Evolutionary conservation across 2,329 filamentous ascomycete genomes (phyloP).

Genomic region (Lachnellula suecica): DNA sequence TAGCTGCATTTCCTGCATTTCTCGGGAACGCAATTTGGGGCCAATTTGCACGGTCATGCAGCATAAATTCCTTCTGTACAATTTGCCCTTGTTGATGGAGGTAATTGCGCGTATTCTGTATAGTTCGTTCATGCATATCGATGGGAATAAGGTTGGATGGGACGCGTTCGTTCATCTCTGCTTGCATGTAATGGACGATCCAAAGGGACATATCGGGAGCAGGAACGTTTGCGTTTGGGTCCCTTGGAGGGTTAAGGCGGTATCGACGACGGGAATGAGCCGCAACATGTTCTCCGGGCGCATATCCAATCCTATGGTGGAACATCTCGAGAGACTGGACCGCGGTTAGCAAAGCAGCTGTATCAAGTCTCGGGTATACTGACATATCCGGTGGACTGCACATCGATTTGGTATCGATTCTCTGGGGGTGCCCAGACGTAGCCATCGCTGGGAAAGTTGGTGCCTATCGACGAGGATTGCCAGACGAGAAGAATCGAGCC

Average conservation of each 20-base stretch:
- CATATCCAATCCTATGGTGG: slow-evolving; percentile 78
- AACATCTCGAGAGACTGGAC: slow-evolving; percentile 85
- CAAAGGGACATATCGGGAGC: slow-evolving; percentile 80
- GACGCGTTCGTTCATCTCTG: slow-evolving; percentile 72
- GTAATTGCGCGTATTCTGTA: slow-evolving; percentile 61
- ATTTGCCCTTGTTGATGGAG: slow-evolving; percentile 78
- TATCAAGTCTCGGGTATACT: slow-evolving; percentile 22
- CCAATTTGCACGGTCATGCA: slow-evolving; percentile 87
- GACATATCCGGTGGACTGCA: slow-evolving; percentile 68
- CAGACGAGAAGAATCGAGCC: slow-evolving; percentile 83
- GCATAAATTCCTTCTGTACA: slow-evolving; percentile 89
- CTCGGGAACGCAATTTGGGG: slow-evolving; percentile 74
- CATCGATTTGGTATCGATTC: slow-evolving; percentile 71
- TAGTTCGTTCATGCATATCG: slow-evolving; percentile 57
- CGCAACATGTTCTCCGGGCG: slow-evolving; percentile 71
- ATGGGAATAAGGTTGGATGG: slow-evolving; percentile 67
- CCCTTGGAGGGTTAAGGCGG: slow-evolving; percentile 72
- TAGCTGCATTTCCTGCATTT: no score
- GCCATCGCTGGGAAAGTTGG: slow-evolving; percentile 84
- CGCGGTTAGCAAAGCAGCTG: slow-evolving; percentile 17
- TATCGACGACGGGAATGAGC: slow-evolving; percentile 82
- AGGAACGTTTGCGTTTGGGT: slow-evolving; percentile 67
- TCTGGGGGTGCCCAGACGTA: slow-evolving; percentile 88
- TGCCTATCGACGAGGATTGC: slow-evolving; percentile 75
- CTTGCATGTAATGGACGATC: slow-evolving; percentile 85